Percentiles rank a stretch among this genome's conserved stretches.
Evolutionary conservation across 1,284 basidiomycete species (phyloP).

Genomic region (Malassezia cuniculi): DNA sequence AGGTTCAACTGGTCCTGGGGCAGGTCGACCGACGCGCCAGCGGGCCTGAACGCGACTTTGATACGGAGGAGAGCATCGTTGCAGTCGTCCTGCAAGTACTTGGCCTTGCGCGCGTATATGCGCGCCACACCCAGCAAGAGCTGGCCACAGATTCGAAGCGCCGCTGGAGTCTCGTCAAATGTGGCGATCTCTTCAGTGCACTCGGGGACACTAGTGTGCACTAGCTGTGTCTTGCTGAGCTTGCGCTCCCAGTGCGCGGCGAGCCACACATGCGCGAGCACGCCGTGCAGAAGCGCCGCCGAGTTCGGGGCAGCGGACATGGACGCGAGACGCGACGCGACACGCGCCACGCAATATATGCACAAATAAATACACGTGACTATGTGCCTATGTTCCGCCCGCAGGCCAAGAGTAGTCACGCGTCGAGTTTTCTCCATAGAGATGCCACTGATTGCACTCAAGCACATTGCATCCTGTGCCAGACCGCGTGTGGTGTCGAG

Average conservation of each 20-base stretch:
- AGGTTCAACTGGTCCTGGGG: slow-evolving; percentile 81
- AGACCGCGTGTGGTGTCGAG: background rate
- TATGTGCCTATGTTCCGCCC: slow-evolving; percentile 4
- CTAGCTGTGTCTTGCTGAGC: slow-evolving; percentile 82
- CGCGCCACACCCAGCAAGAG: slow-evolving; percentile 87
- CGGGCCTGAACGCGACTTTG: slow-evolving; percentile 82
- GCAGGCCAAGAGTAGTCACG: slow-evolving; percentile 42
- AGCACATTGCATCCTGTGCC: slow-evolving; percentile 12
- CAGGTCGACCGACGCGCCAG: slow-evolving; percentile 69
- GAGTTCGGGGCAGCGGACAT: background rate
- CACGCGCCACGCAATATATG: background rate
- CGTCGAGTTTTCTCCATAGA: slow-evolving; percentile 36
- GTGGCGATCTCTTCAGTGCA: slow-evolving; percentile 59
- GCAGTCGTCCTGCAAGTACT: slow-evolving; percentile 92
- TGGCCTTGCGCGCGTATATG: slow-evolving; percentile 93
- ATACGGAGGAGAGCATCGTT: slow-evolving; percentile 90
- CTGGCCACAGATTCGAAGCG: slow-evolving; percentile 84
- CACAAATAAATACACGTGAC: no score
- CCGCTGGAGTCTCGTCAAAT: slow-evolving; percentile 59
- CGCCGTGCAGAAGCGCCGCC: slow-evolving; percentile 69
- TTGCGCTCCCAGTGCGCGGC: slow-evolving; percentile 97
- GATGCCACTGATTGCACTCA: slow-evolving; percentile 43
- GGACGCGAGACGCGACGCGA: background rate
- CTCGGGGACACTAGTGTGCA: slow-evolving; percentile 85
- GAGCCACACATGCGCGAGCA: slow-evolving; percentile 91